phyloP scores from a whole-genome alignment of 2,329 filamentous ascomycete species.

The Phoma sp. region DNA sequence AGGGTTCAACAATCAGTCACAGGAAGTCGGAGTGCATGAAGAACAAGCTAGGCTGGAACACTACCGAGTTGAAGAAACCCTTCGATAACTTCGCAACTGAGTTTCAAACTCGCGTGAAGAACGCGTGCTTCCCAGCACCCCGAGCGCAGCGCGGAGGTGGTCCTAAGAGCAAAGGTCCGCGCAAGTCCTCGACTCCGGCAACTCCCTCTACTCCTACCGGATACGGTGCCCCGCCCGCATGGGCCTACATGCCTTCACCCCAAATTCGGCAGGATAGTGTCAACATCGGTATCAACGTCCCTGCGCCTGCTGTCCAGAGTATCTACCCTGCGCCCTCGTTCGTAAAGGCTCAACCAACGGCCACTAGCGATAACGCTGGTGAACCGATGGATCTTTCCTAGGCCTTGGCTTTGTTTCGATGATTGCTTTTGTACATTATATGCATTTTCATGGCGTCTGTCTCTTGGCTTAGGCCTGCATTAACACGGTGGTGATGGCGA shows the following conservation, averaged over 20 bases:
- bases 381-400: slow-evolving; percentile 33
- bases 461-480: slow-evolving; percentile 16
- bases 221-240: slow-evolving; percentile 23
- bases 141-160: slow-evolving; percentile 30
- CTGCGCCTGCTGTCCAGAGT: slow-evolving; percentile 20
- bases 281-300: slow-evolving; percentile 31
- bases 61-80: slow-evolving; percentile 41
- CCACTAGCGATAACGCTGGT: slow-evolving; percentile 6
- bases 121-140: slow-evolving; percentile 39
- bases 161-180: slow-evolving; percentile 21
- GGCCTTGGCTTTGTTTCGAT: background rate
- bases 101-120: slow-evolving; percentile 46
- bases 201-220: slow-evolving; percentile 24
- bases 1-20: slow-evolving; percentile 48
- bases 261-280: slow-evolving; percentile 23
- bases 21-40: slow-evolving; percentile 49
- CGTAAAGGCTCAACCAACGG: slow-evolving; percentile 7
- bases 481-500: slow-evolving; percentile 10
- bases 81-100: slow-evolving; percentile 45
- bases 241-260: slow-evolving; percentile 31
- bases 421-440: slow-evolving; percentile 10
- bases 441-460: slow-evolving; percentile 15
- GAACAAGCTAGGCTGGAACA: slow-evolving; percentile 45
- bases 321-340: slow-evolving; percentile 17
- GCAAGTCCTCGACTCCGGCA: slow-evolving; percentile 30